phyloP scores from a whole-genome alignment of 768 basidiomycete species.

The Agaricus blazei region DNA sequence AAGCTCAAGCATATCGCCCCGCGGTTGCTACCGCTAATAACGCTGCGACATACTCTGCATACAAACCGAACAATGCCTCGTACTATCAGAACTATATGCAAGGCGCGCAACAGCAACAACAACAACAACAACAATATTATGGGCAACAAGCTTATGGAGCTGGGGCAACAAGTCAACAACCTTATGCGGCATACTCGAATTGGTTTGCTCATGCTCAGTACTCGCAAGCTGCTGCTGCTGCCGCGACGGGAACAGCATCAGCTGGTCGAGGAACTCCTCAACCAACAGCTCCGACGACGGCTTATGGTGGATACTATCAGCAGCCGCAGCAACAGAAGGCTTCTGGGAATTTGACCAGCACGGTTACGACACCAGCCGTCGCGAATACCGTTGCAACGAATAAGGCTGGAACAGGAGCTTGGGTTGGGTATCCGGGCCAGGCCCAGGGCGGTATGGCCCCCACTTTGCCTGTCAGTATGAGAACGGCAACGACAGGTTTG shows the following conservation, averaged over 20 bases:
- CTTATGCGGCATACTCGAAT: slow-evolving; percentile 27
- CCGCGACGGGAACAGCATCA: slow-evolving; percentile 16
- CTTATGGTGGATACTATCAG: slow-evolving; percentile 25
- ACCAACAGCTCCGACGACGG: slow-evolving; percentile 23
- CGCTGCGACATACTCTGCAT: slow-evolving; percentile 25
- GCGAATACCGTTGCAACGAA: slow-evolving; percentile 45
- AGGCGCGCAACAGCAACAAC: slow-evolving; percentile 24
- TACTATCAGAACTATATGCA: slow-evolving; percentile 28
- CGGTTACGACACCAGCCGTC: slow-evolving; percentile 37
- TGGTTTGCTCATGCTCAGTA: slow-evolving; percentile 28
- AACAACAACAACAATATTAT: slow-evolving; percentile 32
- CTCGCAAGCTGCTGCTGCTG: slow-evolving; percentile 16
- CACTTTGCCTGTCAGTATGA: slow-evolving; percentile 27
- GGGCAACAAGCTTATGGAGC: slow-evolving; percentile 29
- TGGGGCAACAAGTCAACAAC: slow-evolving; percentile 25
- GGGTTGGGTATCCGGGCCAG: slow-evolving; percentile 7
- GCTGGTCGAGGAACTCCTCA: slow-evolving; percentile 25
- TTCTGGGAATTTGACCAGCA: background rate
- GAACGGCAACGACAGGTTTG: slow-evolving; percentile 17
- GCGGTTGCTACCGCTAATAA: slow-evolving; percentile 15
- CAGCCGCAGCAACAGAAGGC: slow-evolving; percentile 9
- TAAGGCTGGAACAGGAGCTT: slow-evolving; percentile 9
- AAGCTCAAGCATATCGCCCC: slow-evolving; percentile 23
- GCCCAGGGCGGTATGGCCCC: slow-evolving; percentile 15
- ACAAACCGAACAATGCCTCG: slow-evolving; percentile 24